Evolutionary conservation across 129 eudicot species (phyloP), one percentile per base, ranked within the genome.

Genomic region (Lactuca sativa): DNA sequence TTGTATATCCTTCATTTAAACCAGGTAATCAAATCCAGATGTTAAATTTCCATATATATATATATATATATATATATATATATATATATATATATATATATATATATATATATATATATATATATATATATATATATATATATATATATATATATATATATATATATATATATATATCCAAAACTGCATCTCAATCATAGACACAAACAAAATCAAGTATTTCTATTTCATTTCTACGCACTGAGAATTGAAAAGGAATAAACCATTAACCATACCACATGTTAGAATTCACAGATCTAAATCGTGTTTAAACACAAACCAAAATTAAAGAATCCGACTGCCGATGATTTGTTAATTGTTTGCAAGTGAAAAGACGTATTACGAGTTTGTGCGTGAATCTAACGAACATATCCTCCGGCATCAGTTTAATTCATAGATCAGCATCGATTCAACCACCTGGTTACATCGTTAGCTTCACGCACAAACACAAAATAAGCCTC

Each of bases 341-440:
- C 44, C 71, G 60, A 34, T 14, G 31, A n/a, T 2, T 37, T 68
- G 7, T 67, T 67, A 9, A 33, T 11, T 10, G 36, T 0, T 2
- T 54, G 65, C 59, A 65, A 44, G 8, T 5, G 79, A 74, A 74
- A 57, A 74, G 79, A 74, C 56, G 1, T 74, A 58, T 74, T 17
- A 66, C 79, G 79, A 74, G 79, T 65, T 74, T 74, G 73, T 74
- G 79, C 79, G 79, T 72, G 69, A 72, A 71, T 71, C 76, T 72
- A 72, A 72, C 43, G 53, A 72, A 62, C 69, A 6, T 12, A 72
- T 18, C 52, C 6, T 3, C 6, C 1, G 17, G 52, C 16, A 37
- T 41, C 40, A 53, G 48, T 4, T 5, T 7, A 14, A 16, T 10
- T 12, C 14, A 51, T 31, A 14, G 30, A 17, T 1, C 48, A 6